Evolutionary conservation across 768 basidiomycete genomes (phyloP), one percentile per base, ranked within the genome.

Genomic region (Phlegmacium glaucopus): DNA sequence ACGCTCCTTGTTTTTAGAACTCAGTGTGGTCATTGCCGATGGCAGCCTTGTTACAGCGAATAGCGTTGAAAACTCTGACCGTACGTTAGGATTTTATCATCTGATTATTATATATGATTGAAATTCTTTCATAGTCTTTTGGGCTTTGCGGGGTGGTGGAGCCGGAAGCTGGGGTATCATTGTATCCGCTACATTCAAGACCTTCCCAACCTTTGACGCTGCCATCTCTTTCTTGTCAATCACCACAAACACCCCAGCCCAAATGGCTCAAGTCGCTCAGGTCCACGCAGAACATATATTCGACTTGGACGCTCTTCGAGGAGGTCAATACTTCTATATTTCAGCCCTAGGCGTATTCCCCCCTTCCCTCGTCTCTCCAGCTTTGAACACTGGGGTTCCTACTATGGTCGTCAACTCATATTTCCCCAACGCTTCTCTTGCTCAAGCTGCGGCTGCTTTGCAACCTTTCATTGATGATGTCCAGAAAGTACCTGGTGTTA

Each of bases 121-220:
- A 11, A 32, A 12, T n/a, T 9, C 4, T 16, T 4, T 17, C 11
- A 9, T 44, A 64, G 59, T 63, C 22, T 65, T 62, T 43, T 65
- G 54, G 54, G 61, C 62, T 29, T 42, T 63, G 15, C 55, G 63
- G 0, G 61, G 61, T 13, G 61, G 63, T 35, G 63, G 61, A 15
- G 49, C 58, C 9, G 70, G 70, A 8, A 66, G 61, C 30, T 72
- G 66, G 69, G 70, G 68, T 16, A 61, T 71, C n/a, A 61, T 71
- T 35, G 54, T 68, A 18, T 63, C 65, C 17, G 64, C 65, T 0
- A 71, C 69, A 6, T 53, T 69, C 56, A 58, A 56, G 25, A 65
- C 66, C 0, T 66, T 54, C 58, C 65, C 68, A 6, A 67, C 61
- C 26, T 70, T 71, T 52, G 56, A 63, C 18, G 57, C 43, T 9